Percentiles rank a stretch among this genome's conserved stretches.
Evolutionary conservation across 140 eudicot species (phyloP).

Genomic region (Flaveria floridana): DNA sequence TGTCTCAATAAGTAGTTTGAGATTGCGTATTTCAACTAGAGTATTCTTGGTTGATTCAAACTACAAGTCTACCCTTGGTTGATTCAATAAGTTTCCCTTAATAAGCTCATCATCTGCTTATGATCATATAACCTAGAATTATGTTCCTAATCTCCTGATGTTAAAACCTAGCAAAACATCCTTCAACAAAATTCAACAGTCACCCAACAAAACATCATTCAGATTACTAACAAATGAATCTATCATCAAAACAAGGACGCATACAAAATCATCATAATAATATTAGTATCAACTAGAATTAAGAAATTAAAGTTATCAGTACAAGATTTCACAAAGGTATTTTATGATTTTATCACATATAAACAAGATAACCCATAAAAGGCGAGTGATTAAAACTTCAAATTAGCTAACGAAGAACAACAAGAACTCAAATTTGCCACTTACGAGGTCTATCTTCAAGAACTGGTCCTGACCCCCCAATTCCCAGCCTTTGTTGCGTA

Average conservation of each 20-base stretch:
- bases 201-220: slow-evolving; percentile 12
- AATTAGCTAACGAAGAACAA: neutral
- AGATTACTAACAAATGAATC: neutral
- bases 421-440: neutral
- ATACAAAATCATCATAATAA: too few species aligned
- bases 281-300: neutral
- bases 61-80: neutral
- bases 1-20: neutral
- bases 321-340: too few species aligned
- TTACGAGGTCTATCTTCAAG: slow-evolving; percentile 63
- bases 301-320: slow-evolving; percentile 1
- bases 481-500: slow-evolving; percentile 40
- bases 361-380: neutral
- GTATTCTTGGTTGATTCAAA: neutral
- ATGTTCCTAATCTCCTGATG: neutral
- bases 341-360: neutral
- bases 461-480: slow-evolving; percentile 44
- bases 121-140: slow-evolving; percentile 5
- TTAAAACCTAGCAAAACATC: slow-evolving; percentile 6
- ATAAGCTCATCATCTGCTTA: neutral
- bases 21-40: neutral
- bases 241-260: neutral
- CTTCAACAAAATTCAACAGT: neutral
- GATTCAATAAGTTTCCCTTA: neutral
- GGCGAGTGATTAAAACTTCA: neutral